Percentiles rank a stretch among this genome's conserved stretches.
phyloP scores from a whole-genome alignment of 2,329 filamentous ascomycete species.

The Gaeumannomyces tritici region DNA sequence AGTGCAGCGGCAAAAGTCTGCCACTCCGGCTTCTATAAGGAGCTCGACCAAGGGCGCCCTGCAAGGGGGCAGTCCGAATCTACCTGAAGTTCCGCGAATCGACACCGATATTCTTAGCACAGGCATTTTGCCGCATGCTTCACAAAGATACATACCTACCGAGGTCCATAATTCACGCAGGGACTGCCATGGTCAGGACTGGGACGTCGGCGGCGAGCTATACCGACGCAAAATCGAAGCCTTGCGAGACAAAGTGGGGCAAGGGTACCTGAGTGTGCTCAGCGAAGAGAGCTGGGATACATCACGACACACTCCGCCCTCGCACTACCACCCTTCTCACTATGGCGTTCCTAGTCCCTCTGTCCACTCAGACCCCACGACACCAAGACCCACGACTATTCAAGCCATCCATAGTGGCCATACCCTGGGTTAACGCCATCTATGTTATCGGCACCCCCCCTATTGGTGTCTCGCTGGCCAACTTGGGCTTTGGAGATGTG shows the following conservation, averaged over 20 bases:
- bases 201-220: slow-evolving; percentile 61
- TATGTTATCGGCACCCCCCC: neutral
- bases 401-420: slow-evolving; percentile 45
- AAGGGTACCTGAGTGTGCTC: slow-evolving; percentile 76
- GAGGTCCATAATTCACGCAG: slow-evolving; percentile 15
- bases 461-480: neutral
- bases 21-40: slow-evolving; percentile 18
- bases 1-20: slow-evolving; percentile 15
- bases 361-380: slow-evolving; percentile 24
- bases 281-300: slow-evolving; percentile 64
- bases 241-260: slow-evolving; percentile 75
- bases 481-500: neutral
- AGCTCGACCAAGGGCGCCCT: slow-evolving; percentile 21
- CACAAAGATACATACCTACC: slow-evolving; percentile 18
- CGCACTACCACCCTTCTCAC: slow-evolving; percentile 25
- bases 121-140: slow-evolving; percentile 16
- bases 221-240: slow-evolving; percentile 86
- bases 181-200: slow-evolving; percentile 33
- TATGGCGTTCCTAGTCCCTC: slow-evolving; percentile 25
- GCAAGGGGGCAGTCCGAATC: slow-evolving; percentile 9
- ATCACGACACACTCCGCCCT: slow-evolving; percentile 19
- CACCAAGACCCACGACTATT: slow-evolving; percentile 25
- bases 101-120: slow-evolving; percentile 21
- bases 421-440: slow-evolving; percentile 31
- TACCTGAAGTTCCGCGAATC: slow-evolving; percentile 25